Conservation (phyloP, 768 basidiomycete species). For the Lentinula raphanica region DNA sequence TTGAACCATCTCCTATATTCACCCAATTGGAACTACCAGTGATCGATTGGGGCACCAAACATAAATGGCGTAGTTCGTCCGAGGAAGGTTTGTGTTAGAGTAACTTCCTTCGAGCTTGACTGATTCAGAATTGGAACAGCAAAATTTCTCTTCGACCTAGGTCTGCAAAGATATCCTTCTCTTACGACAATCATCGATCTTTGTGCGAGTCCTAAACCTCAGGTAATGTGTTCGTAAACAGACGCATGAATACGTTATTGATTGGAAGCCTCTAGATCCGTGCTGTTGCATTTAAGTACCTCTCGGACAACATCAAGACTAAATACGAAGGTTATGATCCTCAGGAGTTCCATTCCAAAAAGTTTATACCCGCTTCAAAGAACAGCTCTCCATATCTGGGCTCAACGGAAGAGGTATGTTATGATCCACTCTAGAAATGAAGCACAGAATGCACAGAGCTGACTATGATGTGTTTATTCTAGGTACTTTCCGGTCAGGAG, state of each 20-base stretch:
- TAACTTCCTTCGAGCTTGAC: background rate
- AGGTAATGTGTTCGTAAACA: conserved; percentile 18
- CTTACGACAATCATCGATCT: conserved; percentile 61
- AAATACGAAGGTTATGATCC: conserved; percentile 59
- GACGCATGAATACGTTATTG: background rate
- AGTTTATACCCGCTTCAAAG: conserved; percentile 76
- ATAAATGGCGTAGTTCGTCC: conserved; percentile 75
- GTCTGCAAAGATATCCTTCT: conserved; percentile 64
- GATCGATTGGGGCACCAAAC: conserved; percentile 78
- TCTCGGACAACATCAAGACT: conserved; percentile 65
- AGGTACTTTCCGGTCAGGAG: conserved; percentile 68
- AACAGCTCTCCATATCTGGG: conserved; percentile 50
- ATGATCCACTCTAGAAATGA: background rate
- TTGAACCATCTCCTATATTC: conserved; percentile 75
- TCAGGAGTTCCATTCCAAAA: conserved; percentile 46
- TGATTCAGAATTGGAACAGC: conserved; percentile 38
- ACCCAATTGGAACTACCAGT: conserved; percentile 73
- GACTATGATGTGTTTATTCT: background rate
- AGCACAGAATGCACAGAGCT: background rate
- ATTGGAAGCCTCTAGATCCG: conserved; percentile 29
- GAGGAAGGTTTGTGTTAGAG: conserved; percentile 68
- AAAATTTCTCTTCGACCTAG: conserved; percentile 71
- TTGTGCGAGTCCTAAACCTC: conserved; percentile 51
- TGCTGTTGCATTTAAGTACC: conserved; percentile 69
- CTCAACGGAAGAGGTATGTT: conserved; percentile 57